Evolutionary conservation across 495 filamentous ascomycete genomes (phyloP), one percentile per base, ranked within the genome.

Genomic region (Aspergillus affinis): DNA sequence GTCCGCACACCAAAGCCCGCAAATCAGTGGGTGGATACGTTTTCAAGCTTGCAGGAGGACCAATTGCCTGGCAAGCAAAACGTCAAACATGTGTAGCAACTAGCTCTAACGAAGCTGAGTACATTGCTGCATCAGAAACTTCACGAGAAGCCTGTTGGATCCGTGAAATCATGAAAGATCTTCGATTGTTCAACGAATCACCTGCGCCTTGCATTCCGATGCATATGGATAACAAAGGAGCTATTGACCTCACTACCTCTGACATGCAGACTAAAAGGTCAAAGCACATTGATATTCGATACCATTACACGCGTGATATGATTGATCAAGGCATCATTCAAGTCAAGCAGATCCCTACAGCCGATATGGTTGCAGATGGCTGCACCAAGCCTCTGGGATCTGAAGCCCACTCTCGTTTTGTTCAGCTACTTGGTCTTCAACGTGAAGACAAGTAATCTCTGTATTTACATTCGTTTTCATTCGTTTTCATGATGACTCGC

Each of bases 61-160:
- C 48, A 9, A 50, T 50, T 21, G 48, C 18, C 15, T 50, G 48
- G 48, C 18, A 50, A 21, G 48, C 48, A 21, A 50, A 50, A 21
- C 48, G 48, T 21, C 48, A 50, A 50, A 50, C 48, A 50, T 50
- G 48, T 50, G 48, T 50, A 23, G 48, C 48, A 21, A 50, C 48
- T 50, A 50, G 48, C 23, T 50, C 18, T 18, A 50, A 50, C 23
- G 48, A 50, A 50, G 48, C 48, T 19, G 48, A 50, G 20, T 50
- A 50, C 9, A 21, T 50, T 50, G 48, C 48, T 21, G 48, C 19
- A 21, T 50, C 48, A 21, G 48, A 50, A 9, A 21, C 48, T 50
- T 50, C 48, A 50, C 48, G 48, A 50, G 48, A 50, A n/a, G 48
- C 48, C 48, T 50, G 20, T 9, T 50, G 48, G 48, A 50, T 50